Base-by-base conservation (phyloP, 352 stramenopile genomes). In the Pythium pectinolyticum region DNA sequence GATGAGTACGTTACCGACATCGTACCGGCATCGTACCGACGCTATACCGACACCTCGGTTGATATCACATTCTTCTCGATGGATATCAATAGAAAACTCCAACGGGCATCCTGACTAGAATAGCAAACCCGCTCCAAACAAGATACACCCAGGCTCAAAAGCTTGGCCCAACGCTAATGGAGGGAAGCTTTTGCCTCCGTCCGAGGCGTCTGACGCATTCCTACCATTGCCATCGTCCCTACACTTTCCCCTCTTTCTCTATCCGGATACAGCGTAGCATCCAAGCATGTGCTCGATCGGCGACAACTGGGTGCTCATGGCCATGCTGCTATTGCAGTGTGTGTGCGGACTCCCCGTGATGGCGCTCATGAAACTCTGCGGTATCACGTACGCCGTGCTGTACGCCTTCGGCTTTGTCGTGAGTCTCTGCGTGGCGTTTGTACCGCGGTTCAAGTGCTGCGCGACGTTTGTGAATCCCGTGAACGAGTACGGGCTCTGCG, bases 291-390 rank as follows among this genome's bases (percentile, higher is more conserved):
- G 75, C 40, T 69, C 75, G 35, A 60, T 83, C 39, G 69, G 71
- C 24, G 75, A 83, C 52, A 72, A 83, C 41, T 83, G 70, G 62
- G 72, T 78, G 66, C 67, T 80, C 28, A 61, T 83, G 39, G 58
- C 39, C 28, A 71, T 83, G 72, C 67, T 83, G 27, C 39, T 70
- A 30, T 46, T 78, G 17, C 71, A 83, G 51, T 67, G 75, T 34
- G 55, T 78, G 20, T 66, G 66, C 25, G 74, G 74, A 0, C 61
- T 83, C 22, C 74, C 74, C 10, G 62, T 83, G 19, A 78, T 83
- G 66, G 74, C 74, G 61, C 64, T 83, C 31, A 83, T 78, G 74
- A 73, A 75, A 64, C 46, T 80, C 15, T 80, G 72, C 30, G 72
- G 74, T 31, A 61, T 74, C n/a, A 37, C 64, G 0, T 83, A 70